Conservation (phyloP, 1,139 yeast species). For the Barnettozyma hawaiiensis region DNA sequence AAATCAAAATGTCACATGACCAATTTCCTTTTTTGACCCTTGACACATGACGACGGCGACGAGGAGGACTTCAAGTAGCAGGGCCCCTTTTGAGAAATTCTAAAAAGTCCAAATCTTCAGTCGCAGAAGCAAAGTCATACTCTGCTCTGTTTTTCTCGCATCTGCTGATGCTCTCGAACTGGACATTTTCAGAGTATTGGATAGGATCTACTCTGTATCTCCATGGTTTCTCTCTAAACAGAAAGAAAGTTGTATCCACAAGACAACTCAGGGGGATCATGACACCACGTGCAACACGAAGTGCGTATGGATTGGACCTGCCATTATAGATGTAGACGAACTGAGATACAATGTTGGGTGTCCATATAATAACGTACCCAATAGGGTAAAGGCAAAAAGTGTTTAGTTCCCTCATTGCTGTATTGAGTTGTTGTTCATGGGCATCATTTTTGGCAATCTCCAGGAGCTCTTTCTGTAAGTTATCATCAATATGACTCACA, state of each 20-base stretch:
- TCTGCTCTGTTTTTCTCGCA: not conserved
- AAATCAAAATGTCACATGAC: too few species aligned
- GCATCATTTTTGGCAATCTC: constrained; percentile 9
- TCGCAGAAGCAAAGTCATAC: not conserved
- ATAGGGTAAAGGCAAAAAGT: constrained; percentile 21
- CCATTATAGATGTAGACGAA: constrained; percentile 7
- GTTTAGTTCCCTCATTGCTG: constrained; percentile 17
- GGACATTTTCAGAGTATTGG: constrained; percentile 6
- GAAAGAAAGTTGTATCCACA: constrained; percentile 17
- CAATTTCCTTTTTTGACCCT: too few species aligned
- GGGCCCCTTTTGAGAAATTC: constrained; percentile 9
- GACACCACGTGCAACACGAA: constrained; percentile 11
- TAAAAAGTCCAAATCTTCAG: constrained; percentile 6
- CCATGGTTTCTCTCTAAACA: constrained; percentile 24
- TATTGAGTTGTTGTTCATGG: constrained; percentile 9
- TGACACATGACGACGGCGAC: too few species aligned
- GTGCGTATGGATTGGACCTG: constrained; percentile 7
- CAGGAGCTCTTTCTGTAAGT: constrained; percentile 20
- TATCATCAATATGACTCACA: constrained; percentile 1
- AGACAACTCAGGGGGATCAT: constrained; percentile 20
- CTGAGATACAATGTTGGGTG: constrained; percentile 14
- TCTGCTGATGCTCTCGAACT: not conserved
- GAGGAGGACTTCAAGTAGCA: not conserved
- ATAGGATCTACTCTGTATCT: not conserved
- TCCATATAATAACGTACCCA: constrained; percentile 21